phyloP scores from a whole-genome alignment of 169 alveolate genomes.

The Cryptosporidium andersoni region DNA sequence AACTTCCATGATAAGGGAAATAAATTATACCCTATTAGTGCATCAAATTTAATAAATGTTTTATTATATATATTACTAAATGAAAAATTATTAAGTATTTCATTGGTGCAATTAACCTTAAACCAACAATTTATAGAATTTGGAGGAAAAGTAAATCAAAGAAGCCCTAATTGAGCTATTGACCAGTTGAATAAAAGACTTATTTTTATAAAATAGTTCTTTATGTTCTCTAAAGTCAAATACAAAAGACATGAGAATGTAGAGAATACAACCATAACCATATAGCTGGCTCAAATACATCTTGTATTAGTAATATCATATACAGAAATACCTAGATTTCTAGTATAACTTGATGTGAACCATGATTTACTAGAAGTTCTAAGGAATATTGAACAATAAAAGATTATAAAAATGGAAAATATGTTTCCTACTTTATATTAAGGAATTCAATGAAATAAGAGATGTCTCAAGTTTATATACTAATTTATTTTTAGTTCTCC shows the following conservation, averaged over 20 bases:
- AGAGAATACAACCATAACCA: constrained; percentile 47
- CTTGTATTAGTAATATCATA: constrained; percentile 32
- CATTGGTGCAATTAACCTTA: constrained; percentile 13
- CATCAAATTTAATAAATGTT: not conserved
- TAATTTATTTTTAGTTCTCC: constrained; percentile 35
- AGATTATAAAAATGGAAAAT: constrained; percentile 24
- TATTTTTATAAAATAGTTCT: constrained; percentile 56
- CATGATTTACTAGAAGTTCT: constrained; percentile 29
- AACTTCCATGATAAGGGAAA: constrained; percentile 69
- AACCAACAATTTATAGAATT: constrained; percentile 17
- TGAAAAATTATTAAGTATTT: not conserved
- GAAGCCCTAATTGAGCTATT: constrained; percentile 44
- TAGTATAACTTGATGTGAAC: constrained; percentile 43
- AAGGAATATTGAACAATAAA: not conserved
- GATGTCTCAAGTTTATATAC: constrained; percentile 29
- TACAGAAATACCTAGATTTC: constrained; percentile 23
- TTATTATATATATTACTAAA: not conserved
- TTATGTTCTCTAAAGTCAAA: constrained; percentile 62
- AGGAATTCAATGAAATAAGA: constrained; percentile 1
- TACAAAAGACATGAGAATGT: constrained; percentile 60
- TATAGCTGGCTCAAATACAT: constrained; percentile 62
- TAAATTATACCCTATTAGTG: constrained; percentile 7
- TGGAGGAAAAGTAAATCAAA: constrained; percentile 11
- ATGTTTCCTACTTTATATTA: constrained; percentile 11
- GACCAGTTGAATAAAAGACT: constrained; percentile 22